These are phyloP conservation scores for Aspergillus sp. DNA, from an alignment of 2,329 filamentous ascomycete species.

Conservation along the genomic window DNA sequence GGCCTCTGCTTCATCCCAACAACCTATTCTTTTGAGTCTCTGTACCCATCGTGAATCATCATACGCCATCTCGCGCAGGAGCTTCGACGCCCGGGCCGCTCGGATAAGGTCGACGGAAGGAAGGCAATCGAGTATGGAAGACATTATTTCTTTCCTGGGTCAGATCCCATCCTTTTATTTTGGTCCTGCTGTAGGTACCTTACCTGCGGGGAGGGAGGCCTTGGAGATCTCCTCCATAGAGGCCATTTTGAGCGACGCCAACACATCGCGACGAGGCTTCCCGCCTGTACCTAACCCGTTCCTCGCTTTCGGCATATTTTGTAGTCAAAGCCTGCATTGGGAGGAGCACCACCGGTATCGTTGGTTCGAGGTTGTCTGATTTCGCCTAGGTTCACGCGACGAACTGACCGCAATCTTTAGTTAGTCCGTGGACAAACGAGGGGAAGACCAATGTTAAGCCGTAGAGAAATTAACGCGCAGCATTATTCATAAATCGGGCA, in stretches of 20 bases:
- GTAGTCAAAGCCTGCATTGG: constrained; percentile 27
- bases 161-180: constrained; percentile 16
- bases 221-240: constrained; percentile 73
- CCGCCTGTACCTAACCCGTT: constrained; percentile 38
- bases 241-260: constrained; percentile 75
- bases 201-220: constrained; percentile 79
- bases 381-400: constrained; percentile 9
- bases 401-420: neutral
- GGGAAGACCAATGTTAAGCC: neutral
- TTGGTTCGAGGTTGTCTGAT: constrained; percentile 8
- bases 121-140: constrained; percentile 84
- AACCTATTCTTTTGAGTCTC: constrained; percentile 78
- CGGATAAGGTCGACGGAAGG: constrained; percentile 80
- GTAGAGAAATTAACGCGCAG: neutral
- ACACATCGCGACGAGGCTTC: constrained; percentile 53
- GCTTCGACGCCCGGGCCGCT: constrained; percentile 79
- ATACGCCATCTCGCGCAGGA: constrained; percentile 97
- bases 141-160: constrained; percentile 70
- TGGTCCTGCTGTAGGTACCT: constrained; percentile 18
- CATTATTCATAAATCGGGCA: neutral
- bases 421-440: constrained; percentile 7
- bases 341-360: constrained; percentile 12
- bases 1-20: constrained; percentile 89
- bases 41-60: constrained; percentile 95
- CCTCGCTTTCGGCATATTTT: constrained; percentile 51